Base-by-base conservation (phyloP, 73 alveolate species). In the Stentor roeselii region DNA sequence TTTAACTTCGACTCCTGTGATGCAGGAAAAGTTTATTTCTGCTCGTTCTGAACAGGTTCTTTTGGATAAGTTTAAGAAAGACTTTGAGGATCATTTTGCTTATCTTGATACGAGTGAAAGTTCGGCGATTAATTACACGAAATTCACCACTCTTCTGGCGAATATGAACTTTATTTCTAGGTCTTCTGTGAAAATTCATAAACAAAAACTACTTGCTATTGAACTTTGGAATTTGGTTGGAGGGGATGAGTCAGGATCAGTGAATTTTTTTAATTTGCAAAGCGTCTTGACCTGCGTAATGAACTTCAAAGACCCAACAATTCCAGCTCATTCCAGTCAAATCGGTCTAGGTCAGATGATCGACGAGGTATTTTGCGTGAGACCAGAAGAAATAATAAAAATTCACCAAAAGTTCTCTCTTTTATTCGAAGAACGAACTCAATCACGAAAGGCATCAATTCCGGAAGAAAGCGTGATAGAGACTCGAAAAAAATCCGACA, bases 1-100 rank as follows among this genome's bases (percentile, higher is more conserved):
- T 15, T 27, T 21, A 30, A 40, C 11, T 21, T 36, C 50, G 27
- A n/a, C 37, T 1, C 11, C 27, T 1, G 27, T 21, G 21, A n/a
- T 27, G 14, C 21, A 67, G 14, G 80, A 67, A 67, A 67, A 34
- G 37, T 67, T 67, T 2, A 67, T 34, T 21, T 21, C 41, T 32
- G 37, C 1, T 1, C 21, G 34, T 27, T 67, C 80, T 30, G 80
- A 67, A 67, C 37, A 67, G 34, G 80, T 67, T 34, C 37, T 67
- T 21, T 21, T 67, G n/a, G 80, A 21, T 14, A 67, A 67, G 41
- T 32, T 67, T 67, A 67, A 67, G 34, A 67, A 67, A 67, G 80
- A 67, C 21, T 21, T 30, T 21, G 41, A n/a, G 37, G 80, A 67
- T 14, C 27, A 15, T 1, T 67, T 67, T 67, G 34, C 1, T 21